Conservation (phyloP, 495 filamentous ascomycete genomes). For the Podospora australis region DNA sequence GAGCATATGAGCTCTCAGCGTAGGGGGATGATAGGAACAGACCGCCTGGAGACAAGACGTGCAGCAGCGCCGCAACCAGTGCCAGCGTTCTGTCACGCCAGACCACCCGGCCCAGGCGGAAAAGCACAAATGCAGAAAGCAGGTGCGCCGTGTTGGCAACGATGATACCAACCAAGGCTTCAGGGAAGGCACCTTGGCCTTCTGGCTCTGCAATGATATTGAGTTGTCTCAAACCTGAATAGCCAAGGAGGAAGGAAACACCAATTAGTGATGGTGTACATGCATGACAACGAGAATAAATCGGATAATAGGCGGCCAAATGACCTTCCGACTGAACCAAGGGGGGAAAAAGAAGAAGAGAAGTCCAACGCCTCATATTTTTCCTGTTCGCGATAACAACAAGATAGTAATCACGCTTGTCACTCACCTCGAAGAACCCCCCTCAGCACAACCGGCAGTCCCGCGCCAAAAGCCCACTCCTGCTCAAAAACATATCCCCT, state of each 20-base stretch:
- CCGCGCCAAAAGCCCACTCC: conserved; percentile 89
- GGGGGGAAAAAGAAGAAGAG: no score
- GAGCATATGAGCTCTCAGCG: conserved; percentile 70
- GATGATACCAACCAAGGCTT: conserved; percentile 48
- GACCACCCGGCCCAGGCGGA: conserved; percentile 46
- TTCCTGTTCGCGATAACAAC: no score
- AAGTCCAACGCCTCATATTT: no score
- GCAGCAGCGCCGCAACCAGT: conserved; percentile 61
- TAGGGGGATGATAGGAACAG: conserved; percentile 87
- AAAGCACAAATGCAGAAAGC: conserved; percentile 63
- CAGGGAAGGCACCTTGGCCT: conserved; percentile 7
- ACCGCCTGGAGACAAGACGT: conserved; percentile 81
- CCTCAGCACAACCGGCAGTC: conserved; percentile 50
- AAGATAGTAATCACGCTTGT: no score
- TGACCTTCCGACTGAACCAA: no score
- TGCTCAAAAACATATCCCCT: conserved; percentile 84
- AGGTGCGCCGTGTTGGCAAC: conserved; percentile 70
- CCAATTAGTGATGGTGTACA: no score
- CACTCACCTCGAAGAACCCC: conserved; percentile 26
- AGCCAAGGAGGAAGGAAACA: no score
- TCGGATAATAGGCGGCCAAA: no score
- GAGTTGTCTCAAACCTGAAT: conserved; percentile 6
- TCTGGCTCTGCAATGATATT: conserved; percentile 2
- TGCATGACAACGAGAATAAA: no score
- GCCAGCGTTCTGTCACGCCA: conserved; percentile 44